Evolutionary conservation across 192 early-diverging fungal genomes (phyloP), one percentile per base, ranked within the genome.

Genomic region (Dissophora ornata): DNA sequence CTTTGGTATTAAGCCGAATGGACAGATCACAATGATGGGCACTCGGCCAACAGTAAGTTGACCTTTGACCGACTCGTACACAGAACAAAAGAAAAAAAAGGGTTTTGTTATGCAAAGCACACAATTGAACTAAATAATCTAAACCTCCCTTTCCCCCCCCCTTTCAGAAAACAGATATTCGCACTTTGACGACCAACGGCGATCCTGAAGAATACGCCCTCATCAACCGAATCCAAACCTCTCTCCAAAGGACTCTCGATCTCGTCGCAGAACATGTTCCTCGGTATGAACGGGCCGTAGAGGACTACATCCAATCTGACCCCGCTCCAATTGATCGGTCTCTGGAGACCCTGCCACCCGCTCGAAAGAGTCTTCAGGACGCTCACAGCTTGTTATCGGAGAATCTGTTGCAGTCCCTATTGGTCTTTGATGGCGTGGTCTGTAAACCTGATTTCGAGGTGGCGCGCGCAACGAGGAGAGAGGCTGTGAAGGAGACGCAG

Each of bases 21-120:
- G 91, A 0, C 87, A 88, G 68, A 82, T 97, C 28, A 82, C 90
- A 62, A 83, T 97, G 83, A 80, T 93, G 40, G 94, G 94, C 3
- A 86, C 90, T 13, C 64, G 71, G 21, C 77, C 84, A 5, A 82
- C 87, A 56, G 85, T 88, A 85, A 80, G 67, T 79, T 21, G 45
- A 12, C 21, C 25, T 6, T 4, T 25, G 2, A 58, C 15, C 29
- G n/a, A n/a, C n/a, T n/a, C n/a, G n/a, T n/a, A n/a, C n/a, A n/a
- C n/a, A n/a, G n/a, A n/a, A n/a, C n/a, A n/a, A n/a, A n/a, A n/a
- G n/a, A n/a, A n/a, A n/a, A n/a, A n/a, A n/a, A n/a, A n/a, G n/a
- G n/a, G n/a, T n/a, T n/a, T n/a, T n/a, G n/a, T n/a, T n/a, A n/a
- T n/a, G n/a, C n/a, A n/a, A n/a, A n/a, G n/a, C n/a, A n/a, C n/a